These are phyloP conservation scores for Fomitopsis palustris DNA, from an alignment of 1,284 basidiomycete genomes.

Conservation along the genomic window DNA sequence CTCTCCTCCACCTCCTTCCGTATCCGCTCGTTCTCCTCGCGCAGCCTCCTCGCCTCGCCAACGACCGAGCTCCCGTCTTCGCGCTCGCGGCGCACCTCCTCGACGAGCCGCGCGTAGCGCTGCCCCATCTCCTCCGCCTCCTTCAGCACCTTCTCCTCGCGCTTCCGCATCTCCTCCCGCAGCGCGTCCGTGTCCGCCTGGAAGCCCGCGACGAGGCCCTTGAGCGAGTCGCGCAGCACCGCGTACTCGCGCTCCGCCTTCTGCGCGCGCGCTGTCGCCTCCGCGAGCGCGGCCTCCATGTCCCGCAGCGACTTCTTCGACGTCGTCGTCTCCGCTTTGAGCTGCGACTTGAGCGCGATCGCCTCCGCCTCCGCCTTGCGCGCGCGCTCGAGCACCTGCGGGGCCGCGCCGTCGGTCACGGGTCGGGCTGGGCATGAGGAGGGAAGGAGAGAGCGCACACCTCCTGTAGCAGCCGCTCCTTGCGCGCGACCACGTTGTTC, in stretches of 20 bases:
- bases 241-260: conserved; percentile 78
- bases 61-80: conserved; percentile 35
- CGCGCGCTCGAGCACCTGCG: conserved; percentile 74
- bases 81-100: conserved; percentile 53
- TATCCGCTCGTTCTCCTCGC: conserved; percentile 36
- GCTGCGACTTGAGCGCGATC: conserved; percentile 55
- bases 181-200: conserved; percentile 64
- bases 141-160: conserved; percentile 60
- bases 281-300: conserved; percentile 67
- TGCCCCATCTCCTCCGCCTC: conserved; percentile 63
- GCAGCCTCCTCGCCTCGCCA: conserved; percentile 36
- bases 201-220: conserved; percentile 65
- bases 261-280: conserved; percentile 72
- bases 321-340: conserved; percentile 67
- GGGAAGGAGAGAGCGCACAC: conserved; percentile 37
- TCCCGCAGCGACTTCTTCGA: conserved; percentile 74
- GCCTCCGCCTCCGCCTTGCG: conserved; percentile 79
- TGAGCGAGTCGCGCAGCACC: conserved; percentile 70
- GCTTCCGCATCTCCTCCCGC: conserved; percentile 63
- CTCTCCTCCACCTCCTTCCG: conserved; percentile 48
- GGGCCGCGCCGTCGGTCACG: background rate
- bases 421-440: background rate
- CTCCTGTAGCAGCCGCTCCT: conserved; percentile 82
- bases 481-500: conserved; percentile 81
- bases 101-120: conserved; percentile 60